Conservation (phyloP, 352 stramenopile genomes). For the Phytophthora chlamydospora region DNA sequence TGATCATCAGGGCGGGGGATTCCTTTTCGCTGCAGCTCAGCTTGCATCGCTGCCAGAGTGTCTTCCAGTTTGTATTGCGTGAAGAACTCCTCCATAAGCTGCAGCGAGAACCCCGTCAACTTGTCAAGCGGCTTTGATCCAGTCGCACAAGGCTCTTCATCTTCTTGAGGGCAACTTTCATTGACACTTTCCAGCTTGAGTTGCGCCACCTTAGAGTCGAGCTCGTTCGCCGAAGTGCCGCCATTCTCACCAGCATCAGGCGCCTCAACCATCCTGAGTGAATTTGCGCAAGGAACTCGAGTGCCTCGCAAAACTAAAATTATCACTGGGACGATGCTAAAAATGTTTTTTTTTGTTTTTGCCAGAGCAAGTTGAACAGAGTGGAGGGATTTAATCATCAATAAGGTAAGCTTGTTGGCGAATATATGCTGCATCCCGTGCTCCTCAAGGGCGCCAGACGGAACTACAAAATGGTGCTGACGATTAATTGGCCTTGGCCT, state of each 20-base stretch:
- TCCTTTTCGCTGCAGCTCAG: conserved; percentile 44
- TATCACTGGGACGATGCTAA: conserved; percentile 1
- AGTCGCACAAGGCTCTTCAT: neutral
- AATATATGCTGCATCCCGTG: conserved; percentile 28
- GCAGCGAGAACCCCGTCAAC: conserved; percentile 48
- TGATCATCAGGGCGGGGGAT: conserved; percentile 30
- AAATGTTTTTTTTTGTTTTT: no score
- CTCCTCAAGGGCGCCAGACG: neutral
- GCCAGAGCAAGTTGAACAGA: neutral
- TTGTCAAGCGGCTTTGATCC: conserved; percentile 25
- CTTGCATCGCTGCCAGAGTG: conserved; percentile 39
- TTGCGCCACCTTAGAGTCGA: neutral
- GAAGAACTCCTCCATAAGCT: conserved; percentile 72
- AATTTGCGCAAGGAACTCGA: no score
- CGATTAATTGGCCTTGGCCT: conserved; percentile 66
- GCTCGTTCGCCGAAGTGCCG: neutral
- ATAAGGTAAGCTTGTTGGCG: conserved; percentile 44
- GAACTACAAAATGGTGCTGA: conserved; percentile 24
- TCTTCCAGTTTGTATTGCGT: conserved; percentile 41
- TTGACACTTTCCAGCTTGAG: conserved; percentile 11
- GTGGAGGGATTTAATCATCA: conserved; percentile 23
- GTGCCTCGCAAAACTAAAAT: conserved; percentile 22
- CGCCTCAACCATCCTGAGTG: conserved; percentile 4
- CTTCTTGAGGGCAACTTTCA: conserved; percentile 18
- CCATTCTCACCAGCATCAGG: neutral